These are phyloP conservation scores for Mycena sanguinolenta DNA, from an alignment of 768 basidiomycete species.

Conservation along the genomic window DNA sequence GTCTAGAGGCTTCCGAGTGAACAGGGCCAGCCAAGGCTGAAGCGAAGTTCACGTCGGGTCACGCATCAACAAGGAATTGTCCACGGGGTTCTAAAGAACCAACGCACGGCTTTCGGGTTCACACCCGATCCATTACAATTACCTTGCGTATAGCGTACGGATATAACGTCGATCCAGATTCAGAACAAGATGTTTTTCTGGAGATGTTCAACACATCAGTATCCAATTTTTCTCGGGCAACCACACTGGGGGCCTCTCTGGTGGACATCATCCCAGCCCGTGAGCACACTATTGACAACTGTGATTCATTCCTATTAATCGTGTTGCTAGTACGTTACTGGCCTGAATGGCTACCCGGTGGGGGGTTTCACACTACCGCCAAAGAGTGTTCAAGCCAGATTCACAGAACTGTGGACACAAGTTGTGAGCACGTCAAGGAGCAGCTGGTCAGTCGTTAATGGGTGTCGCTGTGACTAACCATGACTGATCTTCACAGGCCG, in stretches of 20 bases:
- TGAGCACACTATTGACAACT: background rate
- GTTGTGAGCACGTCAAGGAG: too few relatives aligned
- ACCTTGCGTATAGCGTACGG: background rate
- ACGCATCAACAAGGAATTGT: too few relatives aligned
- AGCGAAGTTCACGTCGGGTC: too few relatives aligned
- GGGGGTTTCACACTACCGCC: background rate
- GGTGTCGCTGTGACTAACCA: too few relatives aligned
- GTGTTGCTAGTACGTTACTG: background rate
- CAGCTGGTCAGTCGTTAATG: background rate
- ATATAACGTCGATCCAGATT: background rate
- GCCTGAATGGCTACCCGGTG: background rate
- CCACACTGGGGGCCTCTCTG: constrained; percentile 4
- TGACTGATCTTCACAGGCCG: background rate
- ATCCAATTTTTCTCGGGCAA: too few relatives aligned
- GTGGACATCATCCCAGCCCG: background rate
- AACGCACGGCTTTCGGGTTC: too few relatives aligned
- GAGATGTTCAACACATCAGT: too few relatives aligned
- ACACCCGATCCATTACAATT: too few relatives aligned
- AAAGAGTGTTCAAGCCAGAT: background rate
- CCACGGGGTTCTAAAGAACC: too few relatives aligned
- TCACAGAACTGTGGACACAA: background rate
- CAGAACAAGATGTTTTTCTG: too few relatives aligned
- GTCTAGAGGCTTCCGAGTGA: too few relatives aligned
- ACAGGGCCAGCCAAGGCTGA: too few relatives aligned
- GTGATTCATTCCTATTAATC: background rate